Base-by-base conservation (phyloP, 2,329 filamentous ascomycete species). In the Neonectria magnoliae region DNA sequence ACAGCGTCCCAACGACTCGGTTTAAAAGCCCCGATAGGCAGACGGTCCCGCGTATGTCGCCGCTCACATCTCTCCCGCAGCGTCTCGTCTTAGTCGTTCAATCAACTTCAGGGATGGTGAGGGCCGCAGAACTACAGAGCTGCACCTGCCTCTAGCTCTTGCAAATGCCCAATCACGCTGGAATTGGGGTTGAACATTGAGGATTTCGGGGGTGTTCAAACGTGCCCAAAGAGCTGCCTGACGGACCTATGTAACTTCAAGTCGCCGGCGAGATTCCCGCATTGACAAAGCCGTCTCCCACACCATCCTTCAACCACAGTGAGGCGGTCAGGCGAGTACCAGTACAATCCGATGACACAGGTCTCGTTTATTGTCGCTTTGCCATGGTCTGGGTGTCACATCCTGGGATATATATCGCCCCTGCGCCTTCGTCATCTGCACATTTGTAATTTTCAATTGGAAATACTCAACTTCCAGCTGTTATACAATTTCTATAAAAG, bases 311-410 rank as follows among this genome's bases (percentile, higher is more conserved):
- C 31, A 52, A 60, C 16, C 42, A 62, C 60, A 72, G 60, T 72
- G 68, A 72, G 70, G 70, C 70, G 69, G 70, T 64, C 70, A 66
- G 41, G 50, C n/a, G 13, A 42, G 38, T 38, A 57, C 22, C 29
- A 11, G 3, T 51, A 51, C 48, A 50, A 57, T 31, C 33, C 55
- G 55, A 53, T 31, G 27, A 52, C 48, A 53, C 52, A 38, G 45
- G 33, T 9, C 31, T 14, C 48, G 27, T 33, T 42, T 13, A 42
- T 16, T 22, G 45, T 58, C 33, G 56, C 56, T 51, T 31, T 41
- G 50, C n/a, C 50, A 31, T 38, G 47, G 16, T 44, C 10, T 31
- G 48, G 29, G 48, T 51, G 47, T 20, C 29, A 11, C 48, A 13
- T 51, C 48, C 48, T 33, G 10, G n/a, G 29, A 3, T 48, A 62